Evolutionary conservation across 805 yeast genomes (phyloP), one percentile per base, ranked within the genome.

Genomic region (Metschnikowia gruessii): DNA sequence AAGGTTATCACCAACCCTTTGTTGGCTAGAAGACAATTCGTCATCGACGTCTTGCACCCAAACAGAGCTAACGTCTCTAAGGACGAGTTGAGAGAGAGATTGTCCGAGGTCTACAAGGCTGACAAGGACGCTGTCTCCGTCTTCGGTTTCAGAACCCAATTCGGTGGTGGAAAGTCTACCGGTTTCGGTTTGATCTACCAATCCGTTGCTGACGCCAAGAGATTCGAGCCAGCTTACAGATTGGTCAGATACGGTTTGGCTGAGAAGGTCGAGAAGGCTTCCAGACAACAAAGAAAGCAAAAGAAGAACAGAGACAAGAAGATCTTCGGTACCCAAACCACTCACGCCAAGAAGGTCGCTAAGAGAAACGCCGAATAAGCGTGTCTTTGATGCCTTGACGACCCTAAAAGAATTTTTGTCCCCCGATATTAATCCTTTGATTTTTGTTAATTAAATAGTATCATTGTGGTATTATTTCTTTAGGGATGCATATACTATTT

Each of bases 271-370:
- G 97, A 92, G 79, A 90, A 89, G 83, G 81, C 96, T 67, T 89
- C 97, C 68, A 91, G 98, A 90, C 97, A 91, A 82, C 99, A 94
- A 83, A 89, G 99, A 85, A 94, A 94, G 80, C 98, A 92, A 83
- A 89, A 87, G 90, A 92, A 94, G 91, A 94, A 94, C 96, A 90
- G 97, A 83, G 96, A 87, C 72, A 85, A 86, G 90, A 94, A 94
- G 87, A 76, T 88, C 85, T 90, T 92, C 71, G 99, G 99, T 85
- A 94, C 99, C 69, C 95, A 91, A 71, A 85, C 82, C 75, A 83
- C 87, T 76, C 86, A 84, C 77, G 95, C 96, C 77, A 91, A 90
- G 83, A 84, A 79, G 76, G 81, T 83, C 72, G 92, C 92, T 72
- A 86, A 80, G 77, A 87, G 95, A 85, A 82, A 83, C 76, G 85